phyloP scores from a whole-genome alignment of 768 basidiomycete species.

The Macrocybe gigantea region DNA sequence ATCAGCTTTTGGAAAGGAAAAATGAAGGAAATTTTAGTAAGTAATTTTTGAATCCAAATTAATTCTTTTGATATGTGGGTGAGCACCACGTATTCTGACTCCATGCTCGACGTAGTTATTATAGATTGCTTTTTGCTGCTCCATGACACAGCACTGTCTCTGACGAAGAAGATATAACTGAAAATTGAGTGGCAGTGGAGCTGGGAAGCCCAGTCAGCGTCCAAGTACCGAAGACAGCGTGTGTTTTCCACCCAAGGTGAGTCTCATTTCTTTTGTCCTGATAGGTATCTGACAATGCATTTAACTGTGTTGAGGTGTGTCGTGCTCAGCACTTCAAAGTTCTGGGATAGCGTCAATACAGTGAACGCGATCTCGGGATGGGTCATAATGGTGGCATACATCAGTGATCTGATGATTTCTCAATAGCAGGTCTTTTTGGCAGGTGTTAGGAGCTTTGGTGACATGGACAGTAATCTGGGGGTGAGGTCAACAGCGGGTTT shows the following conservation, averaged over 20 bases:
- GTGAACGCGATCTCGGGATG: slow-evolving; percentile 8
- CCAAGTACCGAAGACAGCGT: slow-evolving; percentile 13
- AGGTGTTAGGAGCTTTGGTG: background rate
- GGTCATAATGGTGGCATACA: slow-evolving; percentile 6
- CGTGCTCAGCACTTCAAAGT: background rate
- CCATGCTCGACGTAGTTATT: slow-evolving; percentile 26
- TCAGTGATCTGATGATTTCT: slow-evolving; percentile 4
- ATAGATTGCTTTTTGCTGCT: slow-evolving; percentile 21
- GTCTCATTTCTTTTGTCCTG: slow-evolving; percentile 14
- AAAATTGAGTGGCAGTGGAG: slow-evolving; percentile 18
- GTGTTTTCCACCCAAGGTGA: slow-evolving; percentile 15
- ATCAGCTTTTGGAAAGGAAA: too few species aligned
- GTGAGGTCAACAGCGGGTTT: background rate
- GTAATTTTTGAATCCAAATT: slow-evolving; percentile 17
- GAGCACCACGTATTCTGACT: slow-evolving; percentile 31
- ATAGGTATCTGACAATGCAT: slow-evolving; percentile 33
- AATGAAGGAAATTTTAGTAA: slow-evolving; percentile 10
- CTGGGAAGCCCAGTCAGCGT: slow-evolving; percentile 14
- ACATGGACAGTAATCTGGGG: background rate
- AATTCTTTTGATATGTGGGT: slow-evolving; percentile 15
- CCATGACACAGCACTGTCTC: slow-evolving; percentile 24
- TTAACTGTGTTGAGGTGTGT: slow-evolving; percentile 33
- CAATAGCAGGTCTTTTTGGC: slow-evolving; percentile 2
- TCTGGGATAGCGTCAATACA: slow-evolving; percentile 5
- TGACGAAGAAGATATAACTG: slow-evolving; percentile 20